Percentiles rank a stretch among this genome's conserved stretches.
Evolutionary conservation across 2,329 filamentous ascomycete species (phyloP).

Genomic region (Colletotrichum sublineola): DNA sequence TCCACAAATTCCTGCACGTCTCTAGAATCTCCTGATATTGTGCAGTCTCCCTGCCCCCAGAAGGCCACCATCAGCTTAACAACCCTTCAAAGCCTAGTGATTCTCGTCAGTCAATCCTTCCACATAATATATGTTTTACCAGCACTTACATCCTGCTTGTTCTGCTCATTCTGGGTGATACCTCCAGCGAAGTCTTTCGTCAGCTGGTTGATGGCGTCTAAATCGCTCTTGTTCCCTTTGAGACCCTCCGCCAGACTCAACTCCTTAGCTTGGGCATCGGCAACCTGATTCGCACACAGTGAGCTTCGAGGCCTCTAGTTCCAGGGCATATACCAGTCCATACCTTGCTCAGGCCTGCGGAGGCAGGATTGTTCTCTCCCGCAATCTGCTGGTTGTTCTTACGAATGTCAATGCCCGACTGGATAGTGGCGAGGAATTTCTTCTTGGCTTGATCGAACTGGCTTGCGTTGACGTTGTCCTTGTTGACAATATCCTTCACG

Average conservation of each 20-base stretch:
- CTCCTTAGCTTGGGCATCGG: conserved; percentile 20
- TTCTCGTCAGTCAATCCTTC: background rate
- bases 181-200: conserved; percentile 42
- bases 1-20: background rate
- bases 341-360: conserved; percentile 42
- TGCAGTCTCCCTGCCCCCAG: background rate
- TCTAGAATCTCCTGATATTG: background rate
- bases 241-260: conserved; percentile 14
- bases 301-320: background rate
- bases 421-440: conserved; percentile 43
- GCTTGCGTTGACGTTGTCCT: conserved; percentile 5
- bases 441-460: conserved; percentile 41
- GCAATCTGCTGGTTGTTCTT: conserved; percentile 45
- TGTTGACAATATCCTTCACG: conserved; percentile 33
- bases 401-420: conserved; percentile 45
- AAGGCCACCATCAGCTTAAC: background rate
- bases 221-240: conserved; percentile 1
- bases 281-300: conserved; percentile 1
- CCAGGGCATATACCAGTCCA: background rate
- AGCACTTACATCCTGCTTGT: conserved; percentile 20
- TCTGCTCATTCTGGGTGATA: conserved; percentile 42
- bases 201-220: background rate
- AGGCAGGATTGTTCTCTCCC: conserved; percentile 36
- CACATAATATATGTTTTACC: rapidly evolving
- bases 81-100: background rate